Evolutionary conservation across 2,329 filamentous ascomycete species (phyloP), one percentile per base, ranked within the genome.

Genomic region (Colletotrichum tropicicola): DNA sequence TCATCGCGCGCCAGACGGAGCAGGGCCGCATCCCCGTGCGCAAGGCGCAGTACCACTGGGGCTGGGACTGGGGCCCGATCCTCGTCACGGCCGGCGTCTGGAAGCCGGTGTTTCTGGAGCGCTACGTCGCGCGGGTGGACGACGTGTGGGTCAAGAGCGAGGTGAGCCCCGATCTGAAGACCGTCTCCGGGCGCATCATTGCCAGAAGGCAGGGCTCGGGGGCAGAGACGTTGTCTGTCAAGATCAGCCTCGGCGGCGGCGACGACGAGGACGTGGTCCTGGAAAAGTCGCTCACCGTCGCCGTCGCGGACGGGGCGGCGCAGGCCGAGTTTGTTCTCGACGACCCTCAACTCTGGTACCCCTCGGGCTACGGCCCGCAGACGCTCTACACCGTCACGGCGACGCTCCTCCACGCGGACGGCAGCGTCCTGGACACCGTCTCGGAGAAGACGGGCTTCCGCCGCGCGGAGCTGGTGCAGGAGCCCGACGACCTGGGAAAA

Each of bases 41-140:
- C n/a, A 92, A 91, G 71, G 87, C 89, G 1, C 89, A 91, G 73
- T 91, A 89, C 69, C 86, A 91, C 69, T 92, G 87, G 87, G 88
- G 89, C 5, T 92, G 89, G 89, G 89, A 92, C 70, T 91, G 89
- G 89, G 89, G 89, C 0, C 89, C 89, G 1, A 81, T 89, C 6
- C 70, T 91, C 54, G 82, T 88, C 73, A 89, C 87, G 0, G 84
- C 83, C 8, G 89, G 89, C 0, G 86, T 88, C 3, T 94, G 91
- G 91, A 85, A 86, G 66, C 85, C 88, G 2, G 83, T 93, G 2
- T 82, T 82, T 12, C 74, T 94, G 2, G 91, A 94, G 73, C 82
- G 84, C 0, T 93, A 91, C 65, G 74, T 79, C 41, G 80, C 83
- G 8, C 80, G 85, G 15, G 76, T 94, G 5, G 79, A 85, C 0